A percentile compares a stretch with the other conserved stretches of the same genome.
Evolutionary conservation across 2,329 filamentous ascomycete species (phyloP).

Genomic region (Zelopaecilomyces penicillatus): DNA sequence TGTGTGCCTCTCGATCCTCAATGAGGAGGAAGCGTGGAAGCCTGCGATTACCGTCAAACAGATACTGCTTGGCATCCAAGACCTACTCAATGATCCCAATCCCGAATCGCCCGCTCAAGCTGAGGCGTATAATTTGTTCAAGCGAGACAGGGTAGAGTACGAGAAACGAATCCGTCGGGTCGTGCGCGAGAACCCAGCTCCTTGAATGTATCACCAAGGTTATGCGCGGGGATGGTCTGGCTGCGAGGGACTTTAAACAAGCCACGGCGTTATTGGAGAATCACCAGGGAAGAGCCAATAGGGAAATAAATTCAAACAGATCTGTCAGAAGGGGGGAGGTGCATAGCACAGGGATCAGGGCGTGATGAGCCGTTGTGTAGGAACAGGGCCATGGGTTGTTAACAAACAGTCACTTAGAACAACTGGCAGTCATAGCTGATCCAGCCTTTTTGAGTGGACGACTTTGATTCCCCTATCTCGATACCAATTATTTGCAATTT

Average conservation of each 20-base stretch:
- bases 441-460: too few relatives aligned
- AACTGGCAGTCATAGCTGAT: too few relatives aligned
- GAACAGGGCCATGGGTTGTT: too few relatives aligned
- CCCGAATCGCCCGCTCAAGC: slow-evolving; percentile 94
- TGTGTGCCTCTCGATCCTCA: slow-evolving; percentile 92
- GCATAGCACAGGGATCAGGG: too few relatives aligned
- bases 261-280: slow-evolving; percentile 22
- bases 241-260: slow-evolving; percentile 11
- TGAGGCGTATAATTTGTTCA: slow-evolving; percentile 94
- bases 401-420: too few relatives aligned
- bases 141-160: slow-evolving; percentile 80
- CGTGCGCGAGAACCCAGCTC: slow-evolving; percentile 81
- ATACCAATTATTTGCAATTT: too few relatives aligned
- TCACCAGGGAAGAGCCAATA: slow-evolving; percentile 19
- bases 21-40: slow-evolving; percentile 98
- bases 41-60: slow-evolving; percentile 98
- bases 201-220: slow-evolving; percentile 30
- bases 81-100: slow-evolving; percentile 91
- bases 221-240: slow-evolving; percentile 12
- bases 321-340: too few relatives aligned
- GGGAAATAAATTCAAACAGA: too few relatives aligned
- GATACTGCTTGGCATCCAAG: slow-evolving; percentile 91
- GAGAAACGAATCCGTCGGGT: slow-evolving; percentile 80
- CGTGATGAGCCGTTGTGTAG: too few relatives aligned
- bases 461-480: too few relatives aligned